These are phyloP conservation scores for Arabis alpina DNA, from an alignment of 345 rosid genomes.

Conservation along the genomic window DNA sequence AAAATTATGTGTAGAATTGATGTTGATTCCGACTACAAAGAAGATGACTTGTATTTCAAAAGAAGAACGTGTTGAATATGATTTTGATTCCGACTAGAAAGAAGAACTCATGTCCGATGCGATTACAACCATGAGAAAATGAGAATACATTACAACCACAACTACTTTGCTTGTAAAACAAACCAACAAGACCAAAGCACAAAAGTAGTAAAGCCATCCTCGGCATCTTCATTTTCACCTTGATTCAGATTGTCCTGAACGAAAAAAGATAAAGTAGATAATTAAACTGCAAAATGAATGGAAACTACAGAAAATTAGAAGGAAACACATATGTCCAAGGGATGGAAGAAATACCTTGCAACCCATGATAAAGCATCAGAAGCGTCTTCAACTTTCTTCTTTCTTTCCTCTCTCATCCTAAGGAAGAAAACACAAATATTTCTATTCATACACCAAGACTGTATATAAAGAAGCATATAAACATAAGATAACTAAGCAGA, in stretches of 20 bases:
- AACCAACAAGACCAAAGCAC: too few relatives aligned
- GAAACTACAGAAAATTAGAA: constrained; percentile 14
- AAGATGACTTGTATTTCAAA: too few relatives aligned
- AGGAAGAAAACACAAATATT: constrained; percentile 8
- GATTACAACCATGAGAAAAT: too few relatives aligned
- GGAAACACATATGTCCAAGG: constrained; percentile 23
- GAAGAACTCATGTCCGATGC: too few relatives aligned
- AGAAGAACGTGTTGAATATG: too few relatives aligned
- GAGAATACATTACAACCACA: too few relatives aligned
- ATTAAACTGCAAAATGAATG: constrained; percentile 22
- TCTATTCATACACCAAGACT: background rate
- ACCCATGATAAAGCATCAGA: constrained; percentile 84
- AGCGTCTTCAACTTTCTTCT: constrained; percentile 62
- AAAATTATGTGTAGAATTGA: too few relatives aligned
- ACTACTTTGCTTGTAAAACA: too few relatives aligned
- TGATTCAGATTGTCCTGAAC: constrained; percentile 76
- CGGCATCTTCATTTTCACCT: constrained; percentile 75
- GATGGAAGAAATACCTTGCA: constrained; percentile 50
- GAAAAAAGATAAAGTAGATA: constrained; percentile 16
- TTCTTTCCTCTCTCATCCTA: constrained; percentile 92
- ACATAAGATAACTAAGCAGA: constrained; percentile 5
- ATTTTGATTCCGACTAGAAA: too few relatives aligned
- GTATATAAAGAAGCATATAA: constrained; percentile 1
- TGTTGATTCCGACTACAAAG: too few relatives aligned
- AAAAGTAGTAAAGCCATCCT: too few relatives aligned